Percentiles rank a stretch among this genome's conserved stretches.
Evolutionary conservation across 2,329 filamentous ascomycete species (phyloP).

Genomic region (Penicillium sp.): DNA sequence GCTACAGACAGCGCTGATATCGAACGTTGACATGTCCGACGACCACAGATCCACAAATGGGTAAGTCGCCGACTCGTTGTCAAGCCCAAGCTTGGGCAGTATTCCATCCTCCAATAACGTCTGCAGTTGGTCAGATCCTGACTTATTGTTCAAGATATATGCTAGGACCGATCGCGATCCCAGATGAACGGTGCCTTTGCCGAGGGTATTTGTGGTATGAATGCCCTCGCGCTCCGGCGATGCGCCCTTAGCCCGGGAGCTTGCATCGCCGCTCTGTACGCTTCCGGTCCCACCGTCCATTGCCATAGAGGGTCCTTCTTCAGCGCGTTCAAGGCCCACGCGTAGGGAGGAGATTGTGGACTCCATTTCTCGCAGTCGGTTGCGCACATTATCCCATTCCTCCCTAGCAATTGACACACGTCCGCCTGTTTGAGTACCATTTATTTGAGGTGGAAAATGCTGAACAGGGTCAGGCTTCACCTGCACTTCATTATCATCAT

Average conservation of each 20-base stretch:
- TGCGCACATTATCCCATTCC: constrained; percentile 53
- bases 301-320: constrained; percentile 36
- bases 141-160: constrained; percentile 62
- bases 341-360: constrained; percentile 48
- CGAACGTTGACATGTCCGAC: constrained; percentile 63
- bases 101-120: constrained; percentile 66
- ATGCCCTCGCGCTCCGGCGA: constrained; percentile 60
- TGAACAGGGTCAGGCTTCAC: constrained; percentile 34
- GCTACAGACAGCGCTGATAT: constrained; percentile 64
- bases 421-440: constrained; percentile 24
- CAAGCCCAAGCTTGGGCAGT: constrained; percentile 66
- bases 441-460: constrained; percentile 19
- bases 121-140: constrained; percentile 56
- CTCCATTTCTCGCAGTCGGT: constrained; percentile 51
- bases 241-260: constrained; percentile 40
- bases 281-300: constrained; percentile 41
- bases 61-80: constrained; percentile 69
- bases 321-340: constrained; percentile 46
- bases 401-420: constrained; percentile 50
- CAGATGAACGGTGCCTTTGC: constrained; percentile 66
- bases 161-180: constrained; percentile 67
- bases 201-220: constrained; percentile 64
- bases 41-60: constrained; percentile 71
- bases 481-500: constrained; percentile 31
- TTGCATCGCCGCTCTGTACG: constrained; percentile 40